Evolutionary conservation across 768 basidiomycete genomes (phyloP).

Genomic region (Pleurotus salmoneostramineus): DNA sequence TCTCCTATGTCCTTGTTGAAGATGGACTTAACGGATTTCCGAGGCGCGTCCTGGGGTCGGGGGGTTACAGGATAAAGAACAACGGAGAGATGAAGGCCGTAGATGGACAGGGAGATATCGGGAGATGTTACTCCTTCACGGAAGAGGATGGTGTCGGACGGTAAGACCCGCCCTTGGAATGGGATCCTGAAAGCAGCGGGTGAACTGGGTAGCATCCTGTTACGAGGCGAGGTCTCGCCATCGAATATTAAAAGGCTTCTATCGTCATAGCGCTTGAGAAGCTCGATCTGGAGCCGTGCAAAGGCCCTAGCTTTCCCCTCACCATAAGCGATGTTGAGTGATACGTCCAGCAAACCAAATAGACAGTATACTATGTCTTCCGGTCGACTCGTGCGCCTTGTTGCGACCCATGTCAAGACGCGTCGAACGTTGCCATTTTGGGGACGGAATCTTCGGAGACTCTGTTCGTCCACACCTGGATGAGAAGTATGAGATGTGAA

Average conservation of each 20-base stretch:
- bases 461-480: neutral
- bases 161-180: too few species aligned
- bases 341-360: neutral
- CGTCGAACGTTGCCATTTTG: neutral
- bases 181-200: too few species aligned
- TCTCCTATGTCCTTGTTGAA: too few species aligned
- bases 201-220: too few species aligned
- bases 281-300: neutral
- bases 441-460: neutral
- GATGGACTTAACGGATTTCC: too few species aligned
- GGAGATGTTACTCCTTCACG: too few species aligned
- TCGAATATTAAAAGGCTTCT: neutral
- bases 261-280: neutral
- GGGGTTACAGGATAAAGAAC: too few species aligned
- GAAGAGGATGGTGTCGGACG: too few species aligned
- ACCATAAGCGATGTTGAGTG: neutral
- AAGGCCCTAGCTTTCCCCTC: neutral
- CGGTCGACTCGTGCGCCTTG: neutral
- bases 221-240: neutral
- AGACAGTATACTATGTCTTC: neutral
- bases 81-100: too few species aligned
- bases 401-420: neutral
- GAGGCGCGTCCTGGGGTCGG: too few species aligned
- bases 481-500: neutral
- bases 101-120: too few species aligned